Conservation (phyloP, 2,329 filamentous ascomycete genomes). For the Aspergillus tamarii region DNA sequence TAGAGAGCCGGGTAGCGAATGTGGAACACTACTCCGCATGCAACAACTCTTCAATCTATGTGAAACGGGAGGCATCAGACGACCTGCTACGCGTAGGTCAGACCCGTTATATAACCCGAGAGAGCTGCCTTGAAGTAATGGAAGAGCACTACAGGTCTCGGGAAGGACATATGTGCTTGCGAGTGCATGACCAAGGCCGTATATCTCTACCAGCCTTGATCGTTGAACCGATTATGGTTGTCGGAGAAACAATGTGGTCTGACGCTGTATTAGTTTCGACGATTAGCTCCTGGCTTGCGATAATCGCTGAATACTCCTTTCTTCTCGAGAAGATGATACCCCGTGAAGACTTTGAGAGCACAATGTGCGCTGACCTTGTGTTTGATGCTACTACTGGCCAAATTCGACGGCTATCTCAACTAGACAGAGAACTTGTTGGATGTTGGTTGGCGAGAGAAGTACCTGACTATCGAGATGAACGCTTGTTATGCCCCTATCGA, state of each 20-base stretch:
- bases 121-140: not conserved
- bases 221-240: rapidly evolving
- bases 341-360: not conserved
- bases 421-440: not conserved
- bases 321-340: not conserved
- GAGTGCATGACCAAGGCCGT: not conserved
- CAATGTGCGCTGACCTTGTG: not conserved
- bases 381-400: not conserved
- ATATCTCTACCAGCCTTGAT: not conserved
- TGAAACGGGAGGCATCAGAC: not conserved
- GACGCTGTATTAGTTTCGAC: not conserved
- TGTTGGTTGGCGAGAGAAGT: not conserved
- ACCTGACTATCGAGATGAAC: not conserved
- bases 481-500: not conserved
- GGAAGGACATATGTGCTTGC: rapidly evolving
- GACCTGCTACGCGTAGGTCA: rapidly evolving
- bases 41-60: not conserved
- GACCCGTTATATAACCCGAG: rapidly evolving
- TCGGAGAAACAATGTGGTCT: not conserved
- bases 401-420: not conserved
- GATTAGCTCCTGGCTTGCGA: not conserved
- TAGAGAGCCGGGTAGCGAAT: not conserved
- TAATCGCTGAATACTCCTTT: not conserved
- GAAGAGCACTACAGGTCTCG: not conserved
- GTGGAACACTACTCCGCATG: not conserved